Percentiles rank a stretch among this genome's conserved stretches.
phyloP scores from a whole-genome alignment of 1,284 basidiomycete species.

The Uromyces viciae-fabae region DNA sequence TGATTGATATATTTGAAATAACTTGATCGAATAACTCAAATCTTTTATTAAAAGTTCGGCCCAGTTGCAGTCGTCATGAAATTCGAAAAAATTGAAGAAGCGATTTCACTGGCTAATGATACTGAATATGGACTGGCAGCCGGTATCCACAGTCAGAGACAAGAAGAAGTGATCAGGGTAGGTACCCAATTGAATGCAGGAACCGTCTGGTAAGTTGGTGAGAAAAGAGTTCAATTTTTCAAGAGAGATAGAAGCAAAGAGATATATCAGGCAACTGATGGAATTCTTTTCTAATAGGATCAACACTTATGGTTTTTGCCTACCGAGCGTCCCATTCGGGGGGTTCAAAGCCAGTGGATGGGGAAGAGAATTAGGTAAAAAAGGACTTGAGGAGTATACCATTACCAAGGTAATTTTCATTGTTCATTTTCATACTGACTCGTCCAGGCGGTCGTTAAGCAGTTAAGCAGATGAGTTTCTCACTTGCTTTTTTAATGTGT shows the following conservation, averaged over 20 bases:
- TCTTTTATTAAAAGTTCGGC: conserved; percentile 47
- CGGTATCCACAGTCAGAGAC: conserved; percentile 76
- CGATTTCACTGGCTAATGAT: conserved; percentile 72
- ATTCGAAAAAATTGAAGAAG: conserved; percentile 55
- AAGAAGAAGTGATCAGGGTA: conserved; percentile 80
- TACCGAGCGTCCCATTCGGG: conserved; percentile 78
- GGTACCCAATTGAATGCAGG: conserved; percentile 77
- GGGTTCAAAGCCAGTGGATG: conserved; percentile 84
- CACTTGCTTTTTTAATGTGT: too few relatives aligned
- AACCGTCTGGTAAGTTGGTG: conserved; percentile 54
- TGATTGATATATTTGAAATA: neutral
- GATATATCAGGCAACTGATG: neutral
- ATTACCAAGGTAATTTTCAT: conserved; percentile 36
- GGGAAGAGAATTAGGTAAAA: conserved; percentile 78
- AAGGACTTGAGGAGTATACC: conserved; percentile 61
- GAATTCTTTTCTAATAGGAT: neutral
- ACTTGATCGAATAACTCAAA: neutral
- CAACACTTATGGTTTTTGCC: conserved; percentile 31
- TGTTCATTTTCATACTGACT: neutral
- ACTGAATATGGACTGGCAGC: conserved; percentile 83
- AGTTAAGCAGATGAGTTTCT: too few relatives aligned
- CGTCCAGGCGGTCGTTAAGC: neutral
- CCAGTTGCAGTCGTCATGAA: conserved; percentile 49
- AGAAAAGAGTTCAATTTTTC: conserved; percentile 64
- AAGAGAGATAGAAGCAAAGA: conserved; percentile 52